Conservation (phyloP, 106 monocot species). For the Apostasia shenzhenica region DNA sequence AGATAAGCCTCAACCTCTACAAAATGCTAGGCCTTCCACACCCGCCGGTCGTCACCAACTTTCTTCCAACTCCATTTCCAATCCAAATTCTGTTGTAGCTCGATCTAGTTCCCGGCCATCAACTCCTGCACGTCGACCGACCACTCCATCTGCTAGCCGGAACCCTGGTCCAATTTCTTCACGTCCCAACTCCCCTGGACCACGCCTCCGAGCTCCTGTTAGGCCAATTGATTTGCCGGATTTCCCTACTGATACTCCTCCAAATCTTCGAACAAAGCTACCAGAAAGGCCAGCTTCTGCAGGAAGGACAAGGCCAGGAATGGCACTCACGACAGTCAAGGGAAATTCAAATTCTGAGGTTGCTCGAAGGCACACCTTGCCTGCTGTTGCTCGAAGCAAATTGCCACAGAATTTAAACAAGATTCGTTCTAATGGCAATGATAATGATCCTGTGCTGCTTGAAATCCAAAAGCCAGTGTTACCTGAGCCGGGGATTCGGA, state of each 20-base stretch:
- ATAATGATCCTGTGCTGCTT: constrained; percentile 23
- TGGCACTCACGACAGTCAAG: constrained; percentile 30
- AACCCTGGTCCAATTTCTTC: constrained; percentile 28
- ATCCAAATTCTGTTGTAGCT: constrained; percentile 5
- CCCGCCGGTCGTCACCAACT: constrained; percentile 10
- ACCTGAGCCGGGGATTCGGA: constrained; percentile 15
- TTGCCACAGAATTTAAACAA: constrained; percentile 41
- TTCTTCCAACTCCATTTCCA: constrained; percentile 28
- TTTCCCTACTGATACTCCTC: constrained; percentile 68
- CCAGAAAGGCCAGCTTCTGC: constrained; percentile 81
- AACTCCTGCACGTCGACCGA: constrained; percentile 50
- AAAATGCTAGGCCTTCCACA: constrained; percentile 17
- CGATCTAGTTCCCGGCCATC: constrained; percentile 51
- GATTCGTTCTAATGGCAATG: constrained; percentile 28
- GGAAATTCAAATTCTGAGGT: constrained; percentile 43
- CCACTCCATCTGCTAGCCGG: constrained; percentile 26
- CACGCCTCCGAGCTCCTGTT: constrained; percentile 38
- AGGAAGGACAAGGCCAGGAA: constrained; percentile 60
- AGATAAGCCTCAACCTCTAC: constrained; percentile 18
- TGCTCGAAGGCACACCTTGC: constrained; percentile 34
- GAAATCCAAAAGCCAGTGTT: constrained; percentile 24
- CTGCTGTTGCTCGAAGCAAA: constrained; percentile 46
- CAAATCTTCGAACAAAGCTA: constrained; percentile 74
- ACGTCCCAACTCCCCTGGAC: constrained; percentile 69
- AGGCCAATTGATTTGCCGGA: constrained; percentile 51